These are phyloP conservation scores for Kickxella alabastrina DNA, from an alignment of 192 early-diverging fungal species.

Conservation along the genomic window DNA sequence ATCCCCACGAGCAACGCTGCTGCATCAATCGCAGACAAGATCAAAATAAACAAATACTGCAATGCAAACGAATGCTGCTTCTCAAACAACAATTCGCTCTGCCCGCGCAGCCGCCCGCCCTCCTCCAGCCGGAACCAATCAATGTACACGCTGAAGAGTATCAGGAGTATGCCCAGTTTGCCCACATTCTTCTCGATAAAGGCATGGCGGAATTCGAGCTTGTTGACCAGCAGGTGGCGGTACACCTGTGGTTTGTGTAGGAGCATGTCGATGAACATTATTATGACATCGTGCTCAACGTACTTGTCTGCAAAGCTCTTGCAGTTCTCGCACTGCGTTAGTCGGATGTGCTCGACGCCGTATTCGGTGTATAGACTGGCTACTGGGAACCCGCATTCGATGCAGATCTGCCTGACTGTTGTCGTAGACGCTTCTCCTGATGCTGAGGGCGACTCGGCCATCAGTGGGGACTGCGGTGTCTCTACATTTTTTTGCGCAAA, in stretches of 20 bases:
- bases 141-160: conserved; percentile 90
- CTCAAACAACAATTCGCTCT: conserved; percentile 57
- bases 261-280: conserved; percentile 90
- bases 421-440: conserved; percentile 12
- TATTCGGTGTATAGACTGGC: conserved; percentile 76
- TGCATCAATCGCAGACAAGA: conserved; percentile 57
- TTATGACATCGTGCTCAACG: conserved; percentile 82
- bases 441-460: conserved; percentile 25
- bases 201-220: conserved; percentile 55
- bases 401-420: conserved; percentile 52
- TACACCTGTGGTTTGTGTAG: conserved; percentile 83
- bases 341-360: conserved; percentile 74
- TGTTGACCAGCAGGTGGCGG: conserved; percentile 82
- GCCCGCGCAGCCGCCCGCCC: conserved; percentile 48
- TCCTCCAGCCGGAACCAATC: conserved; percentile 89
- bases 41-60: conserved; percentile 75
- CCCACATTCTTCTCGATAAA: conserved; percentile 58
- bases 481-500: too few species aligned
- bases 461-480: conserved; percentile 43
- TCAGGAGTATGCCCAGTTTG: conserved; percentile 73
- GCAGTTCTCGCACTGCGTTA: conserved; percentile 75
- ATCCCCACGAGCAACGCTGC: conserved; percentile 34
- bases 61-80: conserved; percentile 57
- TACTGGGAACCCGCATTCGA: conserved; percentile 72
- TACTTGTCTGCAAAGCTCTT: conserved; percentile 88